These are phyloP conservation scores for Pestalotiopsis sp. DNA, from an alignment of 2,329 filamentous ascomycete genomes.

Conservation along the genomic window DNA sequence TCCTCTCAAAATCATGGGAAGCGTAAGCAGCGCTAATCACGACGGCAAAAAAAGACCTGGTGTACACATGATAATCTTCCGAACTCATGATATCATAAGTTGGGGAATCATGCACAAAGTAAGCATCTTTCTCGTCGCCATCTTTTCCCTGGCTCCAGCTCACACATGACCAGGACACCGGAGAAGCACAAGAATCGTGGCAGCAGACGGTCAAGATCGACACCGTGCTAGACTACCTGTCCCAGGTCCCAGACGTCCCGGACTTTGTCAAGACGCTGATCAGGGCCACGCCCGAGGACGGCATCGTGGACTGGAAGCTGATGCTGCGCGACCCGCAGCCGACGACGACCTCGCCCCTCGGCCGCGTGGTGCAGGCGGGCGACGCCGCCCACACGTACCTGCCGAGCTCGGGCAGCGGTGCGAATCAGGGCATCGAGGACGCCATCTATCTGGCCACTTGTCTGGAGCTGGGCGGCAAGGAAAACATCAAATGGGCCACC, in stretches of 20 bases:
- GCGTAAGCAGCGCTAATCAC: not conserved
- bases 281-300: slow-evolving; percentile 1
- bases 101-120: slow-evolving; percentile 12
- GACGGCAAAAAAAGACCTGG: not conserved
- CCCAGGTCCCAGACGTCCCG: not conserved
- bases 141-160: not conserved
- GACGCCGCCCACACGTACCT: slow-evolving; percentile 7
- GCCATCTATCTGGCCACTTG: slow-evolving; percentile 1
- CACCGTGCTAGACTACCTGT: not conserved
- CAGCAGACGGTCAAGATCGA: not conserved
- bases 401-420: slow-evolving; percentile 8
- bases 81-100: slow-evolving; percentile 7
- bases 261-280: slow-evolving; percentile 2
- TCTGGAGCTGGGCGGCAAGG: not conserved
- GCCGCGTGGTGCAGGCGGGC: slow-evolving; percentile 6
- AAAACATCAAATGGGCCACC: not conserved
- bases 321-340: slow-evolving; percentile 1
- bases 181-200: slow-evolving; percentile 5
- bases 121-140: not conserved
- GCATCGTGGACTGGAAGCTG: slow-evolving; percentile 9
- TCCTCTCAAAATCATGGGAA: too few relatives aligned
- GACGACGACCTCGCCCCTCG: not conserved
- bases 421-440: slow-evolving; percentile 5
- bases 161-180: not conserved
- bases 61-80: not conserved